These are phyloP conservation scores for Boletus barrowsii DNA, from an alignment of 768 basidiomycete genomes.

Conservation along the genomic window DNA sequence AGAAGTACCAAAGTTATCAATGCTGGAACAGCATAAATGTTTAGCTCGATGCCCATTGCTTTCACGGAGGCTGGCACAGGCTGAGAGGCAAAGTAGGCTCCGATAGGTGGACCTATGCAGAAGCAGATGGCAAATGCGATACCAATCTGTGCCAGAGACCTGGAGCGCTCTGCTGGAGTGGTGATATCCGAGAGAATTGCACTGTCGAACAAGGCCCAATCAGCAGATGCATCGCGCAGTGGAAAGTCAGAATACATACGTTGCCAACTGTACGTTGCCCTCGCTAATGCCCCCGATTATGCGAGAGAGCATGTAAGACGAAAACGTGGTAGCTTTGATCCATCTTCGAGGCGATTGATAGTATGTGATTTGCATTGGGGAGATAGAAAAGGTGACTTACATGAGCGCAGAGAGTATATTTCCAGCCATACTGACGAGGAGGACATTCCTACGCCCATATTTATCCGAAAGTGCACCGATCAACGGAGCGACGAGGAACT, in stretches of 20 bases:
- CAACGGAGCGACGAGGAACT: conserved; percentile 78
- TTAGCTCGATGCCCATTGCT: conserved; percentile 62
- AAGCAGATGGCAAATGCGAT: conserved; percentile 97
- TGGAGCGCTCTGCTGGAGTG: conserved; percentile 72
- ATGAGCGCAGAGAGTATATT: conserved; percentile 88
- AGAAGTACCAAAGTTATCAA: conserved; percentile 77
- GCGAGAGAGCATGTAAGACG: conserved; percentile 84
- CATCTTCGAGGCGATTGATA: conserved; percentile 48
- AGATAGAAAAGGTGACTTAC: conserved; percentile 41
- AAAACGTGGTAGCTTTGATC: conserved; percentile 88
- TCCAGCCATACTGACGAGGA: conserved; percentile 87
- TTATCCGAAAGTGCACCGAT: conserved; percentile 86
- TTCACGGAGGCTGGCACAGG: conserved; percentile 63
- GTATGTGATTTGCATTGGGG: background rate
- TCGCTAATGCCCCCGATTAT: conserved; percentile 92
- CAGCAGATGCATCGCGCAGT: background rate
- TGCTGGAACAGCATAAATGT: conserved; percentile 91
- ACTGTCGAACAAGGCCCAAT: conserved; percentile 37
- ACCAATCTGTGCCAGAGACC: conserved; percentile 86
- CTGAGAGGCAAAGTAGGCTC: conserved; percentile 92
- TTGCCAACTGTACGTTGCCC: conserved; percentile 95
- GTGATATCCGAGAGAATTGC: conserved; percentile 94
- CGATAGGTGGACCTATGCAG: conserved; percentile 88
- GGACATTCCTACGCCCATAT: conserved; percentile 81
- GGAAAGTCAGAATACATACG: conserved; percentile 50